Evolutionary conservation across 225 moss, liverwort and hornwort species (phyloP), one percentile per base, ranked within the genome.

Genomic region (Pleurozium schreberi): DNA sequence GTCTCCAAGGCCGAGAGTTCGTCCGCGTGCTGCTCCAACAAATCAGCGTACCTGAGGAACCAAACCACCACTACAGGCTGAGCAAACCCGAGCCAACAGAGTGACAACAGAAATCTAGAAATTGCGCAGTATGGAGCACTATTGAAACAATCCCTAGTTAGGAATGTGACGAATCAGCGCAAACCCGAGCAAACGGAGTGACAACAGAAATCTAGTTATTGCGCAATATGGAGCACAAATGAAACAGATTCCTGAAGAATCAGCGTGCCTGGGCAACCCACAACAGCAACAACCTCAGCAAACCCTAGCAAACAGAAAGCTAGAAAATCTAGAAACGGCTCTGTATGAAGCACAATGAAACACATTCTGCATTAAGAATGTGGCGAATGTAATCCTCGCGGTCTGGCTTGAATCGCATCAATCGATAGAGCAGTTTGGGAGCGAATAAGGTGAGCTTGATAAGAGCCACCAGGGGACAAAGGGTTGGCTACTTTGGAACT

Each of bases 1-100:
- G 97, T 88, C 87, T 98, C 97, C 64, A 98, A 85, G 59, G 90
- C 96, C 20, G 91, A 94, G 5, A 98, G 91, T 90, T 98, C 97
- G 57, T 95, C 97, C 55, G 84, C 89, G 83, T 97, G 92, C 91
- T 95, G 81, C 62, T 96, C 97, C 79, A 98, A 60, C 81, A 98
- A 91, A 70, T 97, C 98, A 10, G 98, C 98, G 69, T 91, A 98
- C 82, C 96, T 96, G 68, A 12, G 10, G 14, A 82, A 64, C 64
- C 60, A 62, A 45, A 62, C 55, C 81, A 33, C 10, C 47, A 64
- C 45, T 27, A 45, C 61, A 43, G 21, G 21, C 49, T 87, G 34
- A 87, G 58, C 27, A 67, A 87, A 80, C 59, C 58, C 68, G 33
- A 87, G 45, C 25, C 45, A 40, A 61, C 55, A 53, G 23, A 67